Evolutionary conservation across 2,329 filamentous ascomycete genomes (phyloP), one percentile per base, ranked within the genome.

Genomic region (Fusarium temperatum): DNA sequence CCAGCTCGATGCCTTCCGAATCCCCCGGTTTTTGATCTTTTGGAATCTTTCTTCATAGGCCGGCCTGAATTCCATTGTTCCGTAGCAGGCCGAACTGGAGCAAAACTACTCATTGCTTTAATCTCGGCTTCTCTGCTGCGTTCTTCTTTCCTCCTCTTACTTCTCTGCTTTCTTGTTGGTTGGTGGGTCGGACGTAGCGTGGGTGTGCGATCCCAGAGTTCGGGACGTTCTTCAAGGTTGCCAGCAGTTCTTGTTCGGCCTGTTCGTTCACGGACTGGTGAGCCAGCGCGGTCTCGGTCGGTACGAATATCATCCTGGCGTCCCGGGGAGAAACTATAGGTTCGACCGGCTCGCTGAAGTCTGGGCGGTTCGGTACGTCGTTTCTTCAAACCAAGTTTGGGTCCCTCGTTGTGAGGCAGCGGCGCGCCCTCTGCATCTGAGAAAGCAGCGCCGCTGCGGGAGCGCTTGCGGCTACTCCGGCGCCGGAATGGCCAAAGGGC

Each of bases 101-200:
- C 88, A 69, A 88, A 89, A 45, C 90, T 89, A 78, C 90, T 93
- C 93, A 98, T 94, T 61, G 94, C 91, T 80, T 92, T 93, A 79
- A 98, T 95, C 83, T 98, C 94, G 71, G 94, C 94, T 82, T 98
- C 95, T 65, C 96, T 89, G 66, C 92, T 88, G 79, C 90, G 89
- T 72, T 97, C 93, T 72, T 92, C 88, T 75, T 92, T 91, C 78
- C 92, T 91, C 77, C 92, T 90, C 83, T 94, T 97, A 45, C 93
- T 93, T 79, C 91, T 94, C 70, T 92, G 91, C 67, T 91, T 89
- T 58, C 89, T 83, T 35, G 91, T 89, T 73, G 88, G 87, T 65
- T 87, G 87, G 76, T 89, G 89, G 80, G 92, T 93, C 75, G 86
- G 87, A 83, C 90, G 87, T 35, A 91, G 81, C 14, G 89, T 91